These are phyloP conservation scores for Xylariomycetidae sp. DNA, from an alignment of 2,329 filamentous ascomycete genomes.

Conservation along the genomic window DNA sequence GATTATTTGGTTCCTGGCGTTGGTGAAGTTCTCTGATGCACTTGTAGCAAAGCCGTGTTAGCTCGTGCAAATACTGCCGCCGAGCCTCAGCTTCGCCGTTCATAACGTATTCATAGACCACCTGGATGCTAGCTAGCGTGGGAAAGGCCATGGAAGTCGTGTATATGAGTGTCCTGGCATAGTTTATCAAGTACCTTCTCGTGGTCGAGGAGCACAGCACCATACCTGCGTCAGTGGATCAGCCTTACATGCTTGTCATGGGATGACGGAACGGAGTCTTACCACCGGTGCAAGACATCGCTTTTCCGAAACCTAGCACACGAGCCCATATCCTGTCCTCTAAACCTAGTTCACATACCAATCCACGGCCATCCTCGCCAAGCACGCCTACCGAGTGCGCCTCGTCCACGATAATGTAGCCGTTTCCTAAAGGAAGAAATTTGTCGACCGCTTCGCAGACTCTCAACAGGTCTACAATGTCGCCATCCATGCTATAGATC, in stretches of 20 bases:
- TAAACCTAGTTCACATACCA: slow-evolving; percentile 53
- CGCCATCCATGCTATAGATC: slow-evolving; percentile 82
- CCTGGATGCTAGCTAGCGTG: slow-evolving; percentile 30
- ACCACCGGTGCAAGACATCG: slow-evolving; percentile 67
- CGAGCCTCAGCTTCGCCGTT: slow-evolving; percentile 21
- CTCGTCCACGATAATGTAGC: slow-evolving; percentile 62
- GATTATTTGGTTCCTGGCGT: slow-evolving; percentile 4
- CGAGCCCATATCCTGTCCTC: slow-evolving; percentile 53
- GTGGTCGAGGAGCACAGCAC: slow-evolving; percentile 58
- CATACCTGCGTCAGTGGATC: slow-evolving; percentile 42
- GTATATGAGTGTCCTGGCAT: slow-evolving; percentile 71
- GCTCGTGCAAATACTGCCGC: slow-evolving; percentile 35
- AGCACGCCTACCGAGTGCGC: slow-evolving; percentile 62
- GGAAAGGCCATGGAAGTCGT: slow-evolving; percentile 65
- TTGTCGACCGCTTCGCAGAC: slow-evolving; percentile 55
- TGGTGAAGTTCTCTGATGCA: slow-evolving; percentile 31
- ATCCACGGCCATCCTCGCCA: slow-evolving; percentile 50
- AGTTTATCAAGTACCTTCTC: slow-evolving; percentile 66
- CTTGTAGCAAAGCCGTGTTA: slow-evolving; percentile 40
- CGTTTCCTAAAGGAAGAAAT: slow-evolving; percentile 53
- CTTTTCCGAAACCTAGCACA: slow-evolving; percentile 64
- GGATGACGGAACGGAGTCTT: slow-evolving; percentile 23
- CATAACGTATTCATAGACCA: slow-evolving; percentile 26
- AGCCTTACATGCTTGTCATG: not conserved
- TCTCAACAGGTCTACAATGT: slow-evolving; percentile 58